Conservation (phyloP, 2,329 filamentous ascomycete genomes). For the Cercospora janseana region DNA sequence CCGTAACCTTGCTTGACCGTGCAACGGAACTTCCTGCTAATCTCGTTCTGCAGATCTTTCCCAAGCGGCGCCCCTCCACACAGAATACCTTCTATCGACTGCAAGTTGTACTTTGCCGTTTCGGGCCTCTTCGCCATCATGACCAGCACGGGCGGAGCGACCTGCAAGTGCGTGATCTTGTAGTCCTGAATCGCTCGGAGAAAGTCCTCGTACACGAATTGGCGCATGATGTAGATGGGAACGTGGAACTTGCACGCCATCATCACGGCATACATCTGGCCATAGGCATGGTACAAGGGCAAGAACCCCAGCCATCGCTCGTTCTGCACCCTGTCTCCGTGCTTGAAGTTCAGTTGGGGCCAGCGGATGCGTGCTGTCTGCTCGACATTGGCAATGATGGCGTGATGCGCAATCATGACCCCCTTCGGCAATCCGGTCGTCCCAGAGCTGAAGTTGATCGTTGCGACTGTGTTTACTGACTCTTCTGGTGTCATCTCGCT, state of each 20-base stretch:
- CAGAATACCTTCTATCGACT: slow-evolving; percentile 41
- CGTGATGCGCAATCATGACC: slow-evolving; percentile 33
- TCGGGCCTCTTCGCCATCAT: slow-evolving; percentile 47
- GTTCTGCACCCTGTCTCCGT: slow-evolving; percentile 24
- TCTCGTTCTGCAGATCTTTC: slow-evolving; percentile 44
- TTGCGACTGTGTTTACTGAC: slow-evolving; percentile 48
- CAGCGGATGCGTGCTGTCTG: slow-evolving; percentile 44
- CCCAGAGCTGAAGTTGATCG: slow-evolving; percentile 83
- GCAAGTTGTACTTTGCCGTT: slow-evolving; percentile 43
- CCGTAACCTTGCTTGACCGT: slow-evolving; percentile 44
- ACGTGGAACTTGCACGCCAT: slow-evolving; percentile 50
- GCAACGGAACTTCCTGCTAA: slow-evolving; percentile 38
- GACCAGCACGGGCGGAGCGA: slow-evolving; percentile 46
- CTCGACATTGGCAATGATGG: slow-evolving; percentile 40
- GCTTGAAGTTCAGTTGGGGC: slow-evolving; percentile 34
- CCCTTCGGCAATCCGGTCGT: slow-evolving; percentile 59
- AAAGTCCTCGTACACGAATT: slow-evolving; percentile 44
- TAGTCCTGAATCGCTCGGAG: slow-evolving; percentile 40
- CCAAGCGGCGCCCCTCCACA: slow-evolving; percentile 46
- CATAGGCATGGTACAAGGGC: slow-evolving; percentile 49
- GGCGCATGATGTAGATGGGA: slow-evolving; percentile 44
- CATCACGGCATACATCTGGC: slow-evolving; percentile 44
- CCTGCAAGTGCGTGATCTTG: slow-evolving; percentile 42
- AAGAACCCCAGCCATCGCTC: slow-evolving; percentile 52
- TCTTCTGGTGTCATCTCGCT: slow-evolving; percentile 49